phyloP scores from a whole-genome alignment of 495 filamentous ascomycete species.

The Neurospora sp. region DNA sequence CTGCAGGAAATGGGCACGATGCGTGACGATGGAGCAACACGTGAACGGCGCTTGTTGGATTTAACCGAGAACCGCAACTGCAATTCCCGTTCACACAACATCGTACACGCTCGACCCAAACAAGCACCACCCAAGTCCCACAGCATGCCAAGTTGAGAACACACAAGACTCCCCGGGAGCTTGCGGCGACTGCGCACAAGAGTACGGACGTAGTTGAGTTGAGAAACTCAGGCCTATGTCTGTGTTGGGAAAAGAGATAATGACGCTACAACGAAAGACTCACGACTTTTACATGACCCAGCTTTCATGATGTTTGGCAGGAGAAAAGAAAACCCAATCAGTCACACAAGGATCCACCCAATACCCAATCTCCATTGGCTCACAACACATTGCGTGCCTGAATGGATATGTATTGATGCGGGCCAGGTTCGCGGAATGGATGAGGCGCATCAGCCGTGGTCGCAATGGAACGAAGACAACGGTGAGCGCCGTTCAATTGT shows the following conservation, averaged over 20 bases:
- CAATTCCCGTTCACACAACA: background rate
- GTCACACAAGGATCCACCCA: background rate
- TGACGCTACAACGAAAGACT: background rate
- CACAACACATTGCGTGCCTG: background rate
- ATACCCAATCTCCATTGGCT: background rate
- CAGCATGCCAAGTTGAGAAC: background rate
- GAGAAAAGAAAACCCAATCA: background rate
- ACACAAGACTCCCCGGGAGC: background rate
- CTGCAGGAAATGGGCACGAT: background rate
- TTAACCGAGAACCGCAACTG: background rate
- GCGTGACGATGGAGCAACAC: background rate
- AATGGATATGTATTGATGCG: background rate
- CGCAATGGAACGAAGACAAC: background rate
- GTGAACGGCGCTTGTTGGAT: background rate
- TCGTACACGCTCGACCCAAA: background rate
- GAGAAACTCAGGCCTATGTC: background rate
- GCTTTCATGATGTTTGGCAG: background rate
- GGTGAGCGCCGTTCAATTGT: background rate
- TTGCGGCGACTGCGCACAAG: background rate
- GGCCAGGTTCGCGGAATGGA: background rate
- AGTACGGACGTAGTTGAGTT: background rate
- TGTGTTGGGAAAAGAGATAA: background rate
- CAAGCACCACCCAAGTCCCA: background rate
- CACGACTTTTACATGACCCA: background rate
- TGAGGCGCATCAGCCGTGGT: background rate